A percentile compares a stretch with the other conserved stretches of the same genome.
These are phyloP conservation scores for Xylaria acuta DNA, from an alignment of 495 filamentous ascomycete species.

Conservation along the genomic window DNA sequence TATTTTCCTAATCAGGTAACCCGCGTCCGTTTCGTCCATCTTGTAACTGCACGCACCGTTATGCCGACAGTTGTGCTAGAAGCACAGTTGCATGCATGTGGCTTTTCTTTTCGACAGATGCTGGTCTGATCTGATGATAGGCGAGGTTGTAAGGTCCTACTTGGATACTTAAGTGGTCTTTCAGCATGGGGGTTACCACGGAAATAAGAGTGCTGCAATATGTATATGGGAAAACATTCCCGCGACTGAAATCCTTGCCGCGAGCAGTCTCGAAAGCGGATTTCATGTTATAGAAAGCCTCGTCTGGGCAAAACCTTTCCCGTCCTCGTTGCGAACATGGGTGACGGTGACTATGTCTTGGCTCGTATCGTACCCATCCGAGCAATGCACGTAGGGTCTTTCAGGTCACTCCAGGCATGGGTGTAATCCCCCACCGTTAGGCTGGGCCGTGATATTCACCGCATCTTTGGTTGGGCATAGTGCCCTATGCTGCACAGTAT, in stretches of 20 bases:
- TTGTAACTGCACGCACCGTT: not conserved
- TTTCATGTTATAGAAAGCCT: not conserved
- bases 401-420: not conserved
- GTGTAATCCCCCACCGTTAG: not conserved
- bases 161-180: not conserved
- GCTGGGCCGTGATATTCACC: not conserved
- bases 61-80: not conserved
- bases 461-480: not conserved
- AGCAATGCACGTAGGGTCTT: conserved; percentile 11
- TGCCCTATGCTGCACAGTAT: not conserved
- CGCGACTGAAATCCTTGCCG: too few species aligned
- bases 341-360: not conserved
- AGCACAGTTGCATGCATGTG: not conserved
- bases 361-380: not conserved
- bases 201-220: not conserved
- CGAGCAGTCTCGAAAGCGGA: not conserved
- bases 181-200: not conserved
- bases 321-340: not conserved
- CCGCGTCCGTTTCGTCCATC: not conserved
- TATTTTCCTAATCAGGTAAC: not conserved
- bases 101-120: not conserved
- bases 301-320: not conserved
- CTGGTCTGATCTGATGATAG: not conserved
- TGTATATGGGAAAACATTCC: too few species aligned
- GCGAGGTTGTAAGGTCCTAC: not conserved